Evolutionary conservation across 768 basidiomycete species (phyloP).

Genomic region (Grammothele lineata): DNA sequence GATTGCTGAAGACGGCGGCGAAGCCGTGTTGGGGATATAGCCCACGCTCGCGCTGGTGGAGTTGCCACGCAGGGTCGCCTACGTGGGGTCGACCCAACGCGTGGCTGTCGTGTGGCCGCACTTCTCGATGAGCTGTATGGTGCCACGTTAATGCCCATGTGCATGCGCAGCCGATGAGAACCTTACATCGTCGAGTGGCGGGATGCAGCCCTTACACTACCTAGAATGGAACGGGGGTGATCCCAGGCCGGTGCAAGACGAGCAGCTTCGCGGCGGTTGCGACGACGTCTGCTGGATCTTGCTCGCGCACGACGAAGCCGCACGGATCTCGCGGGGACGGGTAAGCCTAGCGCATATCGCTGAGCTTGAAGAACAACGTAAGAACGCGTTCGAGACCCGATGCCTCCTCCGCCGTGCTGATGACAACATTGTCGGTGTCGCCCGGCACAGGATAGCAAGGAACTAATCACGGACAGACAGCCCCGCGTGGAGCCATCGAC

Average conservation of each 20-base stretch:
- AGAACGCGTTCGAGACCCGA: conserved; percentile 91
- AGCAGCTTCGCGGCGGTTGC: conserved; percentile 20
- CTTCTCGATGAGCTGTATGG: too few species aligned
- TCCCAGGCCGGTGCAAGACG: conserved; percentile 27
- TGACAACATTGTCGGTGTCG: too few species aligned
- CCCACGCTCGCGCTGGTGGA: too few species aligned
- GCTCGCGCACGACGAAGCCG: conserved; percentile 45
- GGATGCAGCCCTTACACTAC: too few species aligned
- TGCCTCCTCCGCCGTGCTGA: conserved; percentile 89
- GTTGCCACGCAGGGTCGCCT: too few species aligned
- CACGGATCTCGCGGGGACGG: conserved; percentile 97
- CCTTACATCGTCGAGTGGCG: too few species aligned
- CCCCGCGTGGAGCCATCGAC: conserved; percentile 93
- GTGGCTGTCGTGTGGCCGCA: too few species aligned
- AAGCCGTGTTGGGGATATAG: too few species aligned
- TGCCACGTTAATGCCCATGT: too few species aligned
- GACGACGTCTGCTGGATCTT: conserved; percentile 21
- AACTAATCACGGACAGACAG: conserved; percentile 57
- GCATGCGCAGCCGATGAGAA: too few species aligned
- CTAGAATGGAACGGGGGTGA: conserved; percentile 23
- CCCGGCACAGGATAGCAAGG: not conserved
- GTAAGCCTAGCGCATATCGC: conserved; percentile 87
- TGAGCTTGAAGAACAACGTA: conserved; percentile 89
- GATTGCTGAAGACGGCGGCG: too few species aligned
- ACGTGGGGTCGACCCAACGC: too few species aligned